A percentile compares a stretch with the other conserved stretches of the same genome.
Conservation (phyloP, 1,139 yeast species). For the Yamadazyma friedrichii region DNA sequence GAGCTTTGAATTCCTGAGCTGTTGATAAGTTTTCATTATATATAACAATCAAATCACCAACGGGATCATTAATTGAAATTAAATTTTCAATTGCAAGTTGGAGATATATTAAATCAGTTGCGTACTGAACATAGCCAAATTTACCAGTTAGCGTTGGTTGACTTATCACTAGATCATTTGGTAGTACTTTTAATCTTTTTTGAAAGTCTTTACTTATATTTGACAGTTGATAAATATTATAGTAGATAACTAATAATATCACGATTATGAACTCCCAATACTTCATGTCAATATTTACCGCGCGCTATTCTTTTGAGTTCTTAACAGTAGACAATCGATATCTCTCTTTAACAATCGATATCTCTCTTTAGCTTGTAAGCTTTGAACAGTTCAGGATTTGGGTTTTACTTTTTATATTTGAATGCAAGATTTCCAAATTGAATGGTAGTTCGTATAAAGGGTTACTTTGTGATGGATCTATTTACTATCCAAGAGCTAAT, state of each 20-base stretch:
- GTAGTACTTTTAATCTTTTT: constrained; percentile 5
- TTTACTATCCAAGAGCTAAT: too few relatives aligned
- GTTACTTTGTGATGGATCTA: too few relatives aligned
- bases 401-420: too few relatives aligned
- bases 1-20: not conserved
- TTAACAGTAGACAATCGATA: too few relatives aligned
- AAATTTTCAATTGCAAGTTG: constrained; percentile 34
- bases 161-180: not conserved
- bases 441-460: too few relatives aligned
- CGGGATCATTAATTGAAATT: constrained; percentile 21
- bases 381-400: too few relatives aligned
- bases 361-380: too few relatives aligned
- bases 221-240: constrained; percentile 1
- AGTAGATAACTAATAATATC: constrained; percentile 2
- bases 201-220: constrained; percentile 4
- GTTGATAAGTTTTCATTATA: constrained; percentile 19
- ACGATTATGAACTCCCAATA: constrained; percentile 8
- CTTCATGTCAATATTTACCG: not conserved
- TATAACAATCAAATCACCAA: constrained; percentile 27
- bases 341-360: too few relatives aligned
- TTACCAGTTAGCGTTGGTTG: not conserved
- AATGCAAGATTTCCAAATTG: too few relatives aligned
- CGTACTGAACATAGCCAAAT: constrained; percentile 34
- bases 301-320: too few relatives aligned
- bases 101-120: constrained; percentile 32